Conservation (phyloP, 306 rosid genomes). For the Casuarina equisetifolia region DNA sequence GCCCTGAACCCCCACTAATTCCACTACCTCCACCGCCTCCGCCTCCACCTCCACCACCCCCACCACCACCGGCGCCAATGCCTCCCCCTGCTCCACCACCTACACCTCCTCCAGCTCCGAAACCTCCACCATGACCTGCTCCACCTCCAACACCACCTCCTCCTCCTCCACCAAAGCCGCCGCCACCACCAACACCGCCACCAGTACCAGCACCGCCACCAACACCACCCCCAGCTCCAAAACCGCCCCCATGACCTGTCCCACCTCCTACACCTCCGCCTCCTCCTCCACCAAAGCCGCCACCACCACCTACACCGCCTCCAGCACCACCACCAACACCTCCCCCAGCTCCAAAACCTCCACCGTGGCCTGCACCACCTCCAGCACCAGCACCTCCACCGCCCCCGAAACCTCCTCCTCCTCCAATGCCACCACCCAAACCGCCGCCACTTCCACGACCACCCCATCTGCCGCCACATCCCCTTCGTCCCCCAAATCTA, state of each 20-base stretch:
- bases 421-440: constrained; percentile 10
- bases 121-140: constrained; percentile 14
- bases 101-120: constrained; percentile 24
- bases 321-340: constrained; percentile 12
- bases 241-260: constrained; percentile 20
- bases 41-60: constrained; percentile 27
- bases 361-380: constrained; percentile 17
- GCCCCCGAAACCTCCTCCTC: background rate
- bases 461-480: constrained; percentile 46
- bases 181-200: constrained; percentile 13
- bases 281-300: background rate
- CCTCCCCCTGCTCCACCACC: constrained; percentile 15
- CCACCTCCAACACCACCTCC: constrained; percentile 23
- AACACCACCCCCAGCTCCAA: constrained; percentile 15
- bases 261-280: constrained; percentile 9
- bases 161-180: constrained; percentile 13
- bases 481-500: constrained; percentile 47
- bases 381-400: constrained; percentile 8
- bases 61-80: constrained; percentile 32
- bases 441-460: constrained; percentile 30
- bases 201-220: background rate
- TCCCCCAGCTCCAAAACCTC: constrained; percentile 14
- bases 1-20: constrained; percentile 17
- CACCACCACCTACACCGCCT: background rate
- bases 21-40: constrained; percentile 5